Evolutionary conservation across 192 early-diverging fungal genomes (phyloP), one percentile per base, ranked within the genome.

Genomic region (Coemansia sp.): DNA sequence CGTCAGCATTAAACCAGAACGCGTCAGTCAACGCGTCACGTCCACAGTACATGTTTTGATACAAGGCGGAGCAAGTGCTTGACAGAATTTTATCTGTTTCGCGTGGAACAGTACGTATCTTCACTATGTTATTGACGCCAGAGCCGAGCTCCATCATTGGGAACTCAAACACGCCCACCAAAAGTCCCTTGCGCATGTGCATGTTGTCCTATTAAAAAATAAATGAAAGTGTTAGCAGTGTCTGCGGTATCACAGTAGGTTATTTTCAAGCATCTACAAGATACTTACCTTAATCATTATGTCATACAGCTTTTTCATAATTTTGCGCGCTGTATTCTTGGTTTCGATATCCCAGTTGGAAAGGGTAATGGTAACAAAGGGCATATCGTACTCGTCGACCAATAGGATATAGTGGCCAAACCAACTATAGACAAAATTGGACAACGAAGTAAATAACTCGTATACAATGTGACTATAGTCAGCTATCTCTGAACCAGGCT

Each of bases 321-420:
- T 24, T 0, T 45, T 33, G 1, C 58, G 62, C 0, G 66, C 72
- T 0, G 23, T 22, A 0, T 54, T 9, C 12, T 68, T 69, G 1
- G 57, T 62, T 0, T 65, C 22, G 27, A 14, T 18, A 41, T 39
- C 51, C 72, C 72, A 75, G 0, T 44, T 9, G 2, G 66, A 57
- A 21, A 69, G 43, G 0, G 54, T 30, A 11, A 75, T 41, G 15
- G 66, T 44, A 18, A 75, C 69, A 45, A 75, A 75, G 21, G 72
- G 66, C 22, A 69, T 65, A 24, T 75, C 72, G 19, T 69, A 69
- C 41, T 75, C 72, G 52, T 75, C 72, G 42, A 69, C 61, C 0
- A 75, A 37, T 11, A 75, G 55, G 1, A 75, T 61, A 27, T 69
- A 75, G n/a, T 55, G 55, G 1, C 64, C 66, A 41, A 23, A 75